Conservation (phyloP, 1,139 yeast species). For the Kurtzmaniella natalensis region DNA sequence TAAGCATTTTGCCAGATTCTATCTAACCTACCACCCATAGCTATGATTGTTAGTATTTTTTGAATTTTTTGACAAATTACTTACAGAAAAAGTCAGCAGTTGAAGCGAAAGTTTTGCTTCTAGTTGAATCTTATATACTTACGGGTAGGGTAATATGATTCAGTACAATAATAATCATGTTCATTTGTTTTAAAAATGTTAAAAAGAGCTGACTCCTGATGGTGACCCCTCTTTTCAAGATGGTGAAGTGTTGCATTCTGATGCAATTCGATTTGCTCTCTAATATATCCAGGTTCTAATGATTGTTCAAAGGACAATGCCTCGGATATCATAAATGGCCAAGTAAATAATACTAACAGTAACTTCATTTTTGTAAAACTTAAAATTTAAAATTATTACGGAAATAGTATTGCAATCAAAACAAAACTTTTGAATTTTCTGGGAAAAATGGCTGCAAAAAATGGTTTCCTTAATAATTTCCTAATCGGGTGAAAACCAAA, state of each 20-base stretch:
- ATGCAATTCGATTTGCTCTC: slow-evolving; percentile 8
- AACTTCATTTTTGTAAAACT: not conserved
- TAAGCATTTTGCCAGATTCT: slow-evolving; percentile 55
- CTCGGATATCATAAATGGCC: too few species aligned
- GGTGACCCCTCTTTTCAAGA: slow-evolving; percentile 27
- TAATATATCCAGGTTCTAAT: slow-evolving; percentile 5
- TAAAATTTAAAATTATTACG: not conserved
- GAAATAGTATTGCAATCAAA: too few species aligned
- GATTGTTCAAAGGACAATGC: too few species aligned
- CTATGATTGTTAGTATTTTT: slow-evolving; percentile 16
- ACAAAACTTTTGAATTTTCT: too few species aligned
- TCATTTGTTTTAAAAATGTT: slow-evolving; percentile 22
- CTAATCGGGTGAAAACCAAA: too few species aligned
- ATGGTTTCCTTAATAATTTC: too few species aligned
- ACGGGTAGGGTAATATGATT: slow-evolving; percentile 36
- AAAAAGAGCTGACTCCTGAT: slow-evolving; percentile 31
- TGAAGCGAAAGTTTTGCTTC: not conserved
- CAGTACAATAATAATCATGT: slow-evolving; percentile 22
- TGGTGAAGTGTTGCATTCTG: slow-evolving; percentile 8
- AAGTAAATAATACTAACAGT: too few species aligned
- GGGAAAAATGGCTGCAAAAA: slow-evolving; percentile 3
- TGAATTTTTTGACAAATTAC: too few species aligned
- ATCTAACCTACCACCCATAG: slow-evolving; percentile 40
- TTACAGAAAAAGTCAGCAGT: too few species aligned
- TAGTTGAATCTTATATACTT: slow-evolving; percentile 13